Evolutionary conservation across 2,329 filamentous ascomycete species (phyloP).

Genomic region (Alternaria triticimaculans): DNA sequence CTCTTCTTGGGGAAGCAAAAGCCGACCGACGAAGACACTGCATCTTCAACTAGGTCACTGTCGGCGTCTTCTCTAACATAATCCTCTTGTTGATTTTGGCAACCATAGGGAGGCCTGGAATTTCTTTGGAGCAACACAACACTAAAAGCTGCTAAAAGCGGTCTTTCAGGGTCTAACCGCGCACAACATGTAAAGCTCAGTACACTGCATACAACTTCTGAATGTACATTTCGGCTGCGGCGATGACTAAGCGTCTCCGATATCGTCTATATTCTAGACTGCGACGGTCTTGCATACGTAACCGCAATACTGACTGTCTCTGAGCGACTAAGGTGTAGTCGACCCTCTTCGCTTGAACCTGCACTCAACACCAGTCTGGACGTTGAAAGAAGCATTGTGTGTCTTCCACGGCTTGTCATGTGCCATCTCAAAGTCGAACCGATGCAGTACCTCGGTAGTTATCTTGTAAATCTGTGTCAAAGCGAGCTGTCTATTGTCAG

Average conservation of each 20-base stretch:
- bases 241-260: not conserved
- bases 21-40: not conserved
- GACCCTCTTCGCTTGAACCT: slow-evolving; percentile 7
- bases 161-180: not conserved
- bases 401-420: slow-evolving; percentile 31
- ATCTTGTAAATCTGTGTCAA: slow-evolving; percentile 31
- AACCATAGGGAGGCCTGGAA: not conserved
- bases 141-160: not conserved
- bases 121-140: not conserved
- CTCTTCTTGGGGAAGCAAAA: not conserved
- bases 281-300: not conserved
- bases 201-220: not conserved
- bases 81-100: not conserved
- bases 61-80: not conserved
- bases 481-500: slow-evolving; percentile 7
- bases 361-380: slow-evolving; percentile 25
- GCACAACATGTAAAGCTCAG: not conserved
- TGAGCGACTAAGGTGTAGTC: not conserved
- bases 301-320: not conserved
- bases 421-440: slow-evolving; percentile 24
- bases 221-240: not conserved
- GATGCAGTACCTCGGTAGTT: slow-evolving; percentile 25
- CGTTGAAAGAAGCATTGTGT: slow-evolving; percentile 26
- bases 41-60: not conserved
- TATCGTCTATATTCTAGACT: not conserved